Percentiles rank a stretch among this genome's conserved stretches.
phyloP scores from a whole-genome alignment of 2,329 filamentous ascomycete genomes.

The Xylaria sp. region DNA sequence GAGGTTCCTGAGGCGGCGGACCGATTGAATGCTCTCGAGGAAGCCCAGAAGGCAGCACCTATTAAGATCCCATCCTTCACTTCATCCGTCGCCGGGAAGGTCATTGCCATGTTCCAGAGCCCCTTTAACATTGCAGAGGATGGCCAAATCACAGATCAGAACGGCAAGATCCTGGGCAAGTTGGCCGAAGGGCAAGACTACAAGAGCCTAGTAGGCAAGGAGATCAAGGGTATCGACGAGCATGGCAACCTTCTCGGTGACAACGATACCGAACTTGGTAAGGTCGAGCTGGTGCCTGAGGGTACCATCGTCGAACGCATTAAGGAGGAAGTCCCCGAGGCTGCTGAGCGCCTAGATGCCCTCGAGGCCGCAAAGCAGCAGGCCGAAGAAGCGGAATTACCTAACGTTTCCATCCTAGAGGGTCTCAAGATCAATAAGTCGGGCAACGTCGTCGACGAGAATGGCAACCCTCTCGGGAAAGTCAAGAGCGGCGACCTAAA shows the following conservation, averaged over 20 bases:
- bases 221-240: constrained; percentile 73
- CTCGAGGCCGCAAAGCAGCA: constrained; percentile 50
- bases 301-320: constrained; percentile 52
- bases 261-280: constrained; percentile 71
- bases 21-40: constrained; percentile 57
- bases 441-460: constrained; percentile 58
- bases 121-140: constrained; percentile 57
- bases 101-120: constrained; percentile 49
- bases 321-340: constrained; percentile 48
- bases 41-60: constrained; percentile 40
- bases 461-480: constrained; percentile 57
- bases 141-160: constrained; percentile 60
- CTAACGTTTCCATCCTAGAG: constrained; percentile 50
- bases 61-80: constrained; percentile 49
- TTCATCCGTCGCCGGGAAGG: constrained; percentile 48
- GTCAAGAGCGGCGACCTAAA: constrained; percentile 55
- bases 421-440: constrained; percentile 57
- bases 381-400: constrained; percentile 36
- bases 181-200: constrained; percentile 48
- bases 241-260: constrained; percentile 74
- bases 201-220: constrained; percentile 60
- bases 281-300: constrained; percentile 63
- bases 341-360: constrained; percentile 48
- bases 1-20: constrained; percentile 48
- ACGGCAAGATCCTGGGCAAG: constrained; percentile 52